Conservation (phyloP, 768 basidiomycete genomes). For the Russula earlei region DNA sequence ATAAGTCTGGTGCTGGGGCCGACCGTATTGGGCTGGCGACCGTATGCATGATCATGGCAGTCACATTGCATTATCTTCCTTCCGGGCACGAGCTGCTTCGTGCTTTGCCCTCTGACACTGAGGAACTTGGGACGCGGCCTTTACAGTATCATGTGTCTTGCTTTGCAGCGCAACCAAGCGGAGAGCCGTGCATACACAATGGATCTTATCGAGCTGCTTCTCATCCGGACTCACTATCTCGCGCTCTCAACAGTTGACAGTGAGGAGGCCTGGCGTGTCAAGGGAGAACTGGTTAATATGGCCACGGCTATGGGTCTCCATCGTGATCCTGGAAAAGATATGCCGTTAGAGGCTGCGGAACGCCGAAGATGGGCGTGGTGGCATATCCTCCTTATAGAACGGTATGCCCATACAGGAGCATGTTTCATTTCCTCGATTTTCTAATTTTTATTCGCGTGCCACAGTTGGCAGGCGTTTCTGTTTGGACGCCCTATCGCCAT, state of each 20-base stretch:
- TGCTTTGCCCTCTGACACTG: slow-evolving; percentile 36
- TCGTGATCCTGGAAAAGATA: slow-evolving; percentile 66
- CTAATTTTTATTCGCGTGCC: not conserved
- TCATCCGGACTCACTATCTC: slow-evolving; percentile 59
- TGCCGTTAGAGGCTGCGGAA: slow-evolving; percentile 59
- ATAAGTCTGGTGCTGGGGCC: slow-evolving; percentile 54
- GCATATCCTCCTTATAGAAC: slow-evolving; percentile 67
- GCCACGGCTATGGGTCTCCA: slow-evolving; percentile 72
- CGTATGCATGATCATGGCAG: slow-evolving; percentile 65
- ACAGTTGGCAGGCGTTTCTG: slow-evolving; percentile 73
- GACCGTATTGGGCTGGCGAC: slow-evolving; percentile 66
- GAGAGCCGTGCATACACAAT: slow-evolving; percentile 45
- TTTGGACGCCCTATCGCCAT: slow-evolving; percentile 67
- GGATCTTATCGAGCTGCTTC: slow-evolving; percentile 59
- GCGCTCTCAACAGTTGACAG: slow-evolving; percentile 56
- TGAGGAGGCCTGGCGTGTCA: slow-evolving; percentile 65
- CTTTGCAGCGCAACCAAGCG: slow-evolving; percentile 50
- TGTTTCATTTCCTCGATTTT: not conserved
- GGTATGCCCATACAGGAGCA: slow-evolving; percentile 34
- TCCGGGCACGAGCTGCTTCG: slow-evolving; percentile 52
- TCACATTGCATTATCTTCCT: slow-evolving; percentile 66
- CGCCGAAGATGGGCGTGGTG: slow-evolving; percentile 78
- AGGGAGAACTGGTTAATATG: slow-evolving; percentile 57
- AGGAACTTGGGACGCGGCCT: slow-evolving; percentile 56
- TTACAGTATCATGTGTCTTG: slow-evolving; percentile 58